Conservation (phyloP, 2,329 filamentous ascomycete genomes). For the Sphaerostilbella broomeana region DNA sequence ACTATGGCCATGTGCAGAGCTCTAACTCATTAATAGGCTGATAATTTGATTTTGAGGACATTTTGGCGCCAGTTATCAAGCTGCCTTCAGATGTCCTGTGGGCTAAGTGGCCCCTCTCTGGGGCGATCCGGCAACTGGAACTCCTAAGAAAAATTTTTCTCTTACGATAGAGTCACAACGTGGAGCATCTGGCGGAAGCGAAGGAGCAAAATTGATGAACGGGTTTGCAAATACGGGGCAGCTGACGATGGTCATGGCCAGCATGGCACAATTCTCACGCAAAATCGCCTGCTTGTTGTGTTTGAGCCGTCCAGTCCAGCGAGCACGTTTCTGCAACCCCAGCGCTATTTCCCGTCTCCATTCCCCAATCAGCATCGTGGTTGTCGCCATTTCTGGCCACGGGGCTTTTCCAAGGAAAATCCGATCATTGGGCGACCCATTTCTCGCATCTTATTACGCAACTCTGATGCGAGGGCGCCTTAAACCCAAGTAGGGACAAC, state of each 20-base stretch:
- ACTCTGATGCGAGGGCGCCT: conserved; percentile 13
- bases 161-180: no score
- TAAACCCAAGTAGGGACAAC: no score
- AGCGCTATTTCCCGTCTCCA: conserved; percentile 4
- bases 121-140: no score
- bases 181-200: conserved; percentile 4
- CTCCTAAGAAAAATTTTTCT: no score
- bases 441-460: conserved; percentile 15
- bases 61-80: no score
- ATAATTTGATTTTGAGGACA: no score
- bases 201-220: no score
- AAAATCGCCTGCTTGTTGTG: conserved; percentile 7
- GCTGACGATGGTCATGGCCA: conserved; percentile 5
- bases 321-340: conserved; percentile 10
- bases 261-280: conserved; percentile 8
- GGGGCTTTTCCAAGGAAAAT: neutral
- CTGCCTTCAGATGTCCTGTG: no score
- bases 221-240: no score
- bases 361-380: conserved; percentile 7
- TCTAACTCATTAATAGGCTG: no score
- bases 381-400: conserved; percentile 4
- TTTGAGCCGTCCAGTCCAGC: conserved; percentile 11
- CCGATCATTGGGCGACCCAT: neutral
- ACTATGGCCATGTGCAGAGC: no score
- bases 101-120: no score